phyloP scores from a whole-genome alignment of 176 grass and related monocot genomes.

The Hsuehochloa calcarea region DNA sequence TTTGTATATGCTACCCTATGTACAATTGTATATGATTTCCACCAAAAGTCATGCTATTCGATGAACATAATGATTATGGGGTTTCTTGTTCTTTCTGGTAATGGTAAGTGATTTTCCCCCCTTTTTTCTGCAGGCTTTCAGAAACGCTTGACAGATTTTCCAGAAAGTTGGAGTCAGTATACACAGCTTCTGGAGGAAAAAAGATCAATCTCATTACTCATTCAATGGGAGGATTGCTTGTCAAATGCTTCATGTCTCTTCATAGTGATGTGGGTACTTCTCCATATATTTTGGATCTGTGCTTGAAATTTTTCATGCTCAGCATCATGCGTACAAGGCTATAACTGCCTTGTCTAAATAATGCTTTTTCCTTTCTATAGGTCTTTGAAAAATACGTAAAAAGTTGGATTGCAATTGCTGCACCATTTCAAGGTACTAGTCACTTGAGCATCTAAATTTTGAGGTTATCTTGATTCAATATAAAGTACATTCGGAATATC shows the following conservation, averaged over 20 bases:
- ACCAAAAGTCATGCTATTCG: neutral
- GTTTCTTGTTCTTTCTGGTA: conserved; percentile 1
- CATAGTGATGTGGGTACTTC: conserved; percentile 69
- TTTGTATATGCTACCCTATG: neutral
- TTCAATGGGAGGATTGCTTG: conserved; percentile 95
- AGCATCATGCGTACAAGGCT: neutral
- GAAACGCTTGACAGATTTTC: conserved; percentile 78
- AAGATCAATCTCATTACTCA: conserved; percentile 93
- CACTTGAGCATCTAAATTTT: neutral
- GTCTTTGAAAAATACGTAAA: conserved; percentile 96
- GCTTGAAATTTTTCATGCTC: conserved; percentile 16
- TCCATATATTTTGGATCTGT: conserved; percentile 28
- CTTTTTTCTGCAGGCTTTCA: conserved; percentile 52
- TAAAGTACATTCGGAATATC: neutral
- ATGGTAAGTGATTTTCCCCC: neutral
- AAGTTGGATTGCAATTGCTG: conserved; percentile 96
- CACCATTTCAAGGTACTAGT: conserved; percentile 92
- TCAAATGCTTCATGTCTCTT: conserved; percentile 89
- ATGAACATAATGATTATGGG: neutral
- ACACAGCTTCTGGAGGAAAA: conserved; percentile 72
- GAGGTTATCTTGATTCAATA: neutral
- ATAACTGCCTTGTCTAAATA: neutral
- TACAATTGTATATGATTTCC: neutral
- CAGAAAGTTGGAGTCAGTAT: conserved; percentile 73
- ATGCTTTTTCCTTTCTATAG: conserved; percentile 35